Conservation (phyloP, 192 early-diverging fungal species). For the Linnemannia exigua region DNA sequence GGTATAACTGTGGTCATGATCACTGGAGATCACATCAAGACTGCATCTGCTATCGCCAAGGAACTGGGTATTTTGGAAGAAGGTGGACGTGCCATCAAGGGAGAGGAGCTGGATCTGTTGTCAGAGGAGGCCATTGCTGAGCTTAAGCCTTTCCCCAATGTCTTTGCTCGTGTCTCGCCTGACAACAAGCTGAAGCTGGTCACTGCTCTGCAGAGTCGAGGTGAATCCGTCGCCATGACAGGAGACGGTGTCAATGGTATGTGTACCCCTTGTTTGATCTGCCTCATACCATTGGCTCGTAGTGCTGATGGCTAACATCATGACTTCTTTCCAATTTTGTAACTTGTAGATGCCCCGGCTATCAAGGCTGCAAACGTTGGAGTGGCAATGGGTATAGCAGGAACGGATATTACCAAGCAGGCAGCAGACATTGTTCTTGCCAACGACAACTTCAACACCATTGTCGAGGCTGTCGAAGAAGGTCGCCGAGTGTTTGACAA, state of each 20-base stretch:
- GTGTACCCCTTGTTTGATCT: conserved; percentile 33
- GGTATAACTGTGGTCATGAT: conserved; percentile 98
- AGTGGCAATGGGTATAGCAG: conserved; percentile 96
- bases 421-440: conserved; percentile 97
- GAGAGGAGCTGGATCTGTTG: conserved; percentile 90
- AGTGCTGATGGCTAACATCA: not conserved
- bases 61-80: conserved; percentile 89
- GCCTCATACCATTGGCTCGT: not conserved
- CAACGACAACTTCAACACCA: conserved; percentile 97
- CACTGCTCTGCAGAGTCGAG: conserved; percentile 85
- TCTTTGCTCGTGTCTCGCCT: conserved; percentile 97
- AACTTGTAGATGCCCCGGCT: conserved; percentile 85
- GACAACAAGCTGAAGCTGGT: conserved; percentile 99
- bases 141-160: conserved; percentile 90
- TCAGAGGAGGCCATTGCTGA: conserved; percentile 89
- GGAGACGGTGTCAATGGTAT: conserved; percentile 94
- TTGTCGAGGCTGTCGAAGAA: conserved; percentile 93
- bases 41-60: conserved; percentile 93
- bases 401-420: conserved; percentile 98
- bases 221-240: conserved; percentile 89
- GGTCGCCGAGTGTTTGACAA: conserved; percentile 98
- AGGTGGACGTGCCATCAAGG: conserved; percentile 84
- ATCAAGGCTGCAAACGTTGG: conserved; percentile 97
- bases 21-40: conserved; percentile 96
- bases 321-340: not conserved